phyloP scores from a whole-genome alignment of 306 rosid species.

The Cercis canadensis region DNA sequence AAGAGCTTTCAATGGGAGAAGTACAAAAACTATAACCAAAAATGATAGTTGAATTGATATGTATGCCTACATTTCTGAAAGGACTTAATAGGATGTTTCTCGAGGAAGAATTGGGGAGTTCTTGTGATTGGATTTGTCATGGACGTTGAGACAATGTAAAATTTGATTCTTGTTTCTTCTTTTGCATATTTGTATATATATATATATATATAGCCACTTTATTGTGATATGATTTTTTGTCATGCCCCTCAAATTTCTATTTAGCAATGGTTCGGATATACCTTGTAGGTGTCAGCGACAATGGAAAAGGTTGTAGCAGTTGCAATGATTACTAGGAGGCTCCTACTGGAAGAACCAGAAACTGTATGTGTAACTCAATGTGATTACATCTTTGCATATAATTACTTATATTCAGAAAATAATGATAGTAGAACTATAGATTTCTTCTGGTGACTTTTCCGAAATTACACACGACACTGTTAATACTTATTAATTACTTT shows the following conservation, averaged over 20 bases:
- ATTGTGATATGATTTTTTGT: conserved; percentile 27
- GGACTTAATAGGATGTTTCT: conserved; percentile 23
- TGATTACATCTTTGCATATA: conserved; percentile 33
- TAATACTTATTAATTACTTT: background rate
- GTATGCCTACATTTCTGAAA: no score
- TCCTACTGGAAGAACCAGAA: conserved; percentile 92
- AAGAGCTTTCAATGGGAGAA: no score
- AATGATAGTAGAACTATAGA: background rate
- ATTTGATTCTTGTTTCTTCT: conserved; percentile 15
- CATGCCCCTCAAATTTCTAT: conserved; percentile 26
- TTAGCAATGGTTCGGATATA: conserved; percentile 36
- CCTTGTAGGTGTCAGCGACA: conserved; percentile 63
- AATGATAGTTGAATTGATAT: no score
- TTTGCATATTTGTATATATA: background rate
- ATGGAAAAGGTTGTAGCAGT: conserved; percentile 88
- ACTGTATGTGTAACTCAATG: conserved; percentile 54
- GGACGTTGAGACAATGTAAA: conserved; percentile 9
- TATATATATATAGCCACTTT: conserved; percentile 1
- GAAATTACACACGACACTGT: background rate
- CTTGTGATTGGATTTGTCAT: background rate
- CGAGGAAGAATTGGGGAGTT: conserved; percentile 7
- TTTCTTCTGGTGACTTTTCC: background rate
- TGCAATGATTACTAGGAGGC: conserved; percentile 94
- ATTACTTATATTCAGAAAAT: conserved; percentile 26
- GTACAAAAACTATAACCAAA: no score